phyloP scores from a whole-genome alignment of 345 rosid species.

The Corymbia maculata region DNA sequence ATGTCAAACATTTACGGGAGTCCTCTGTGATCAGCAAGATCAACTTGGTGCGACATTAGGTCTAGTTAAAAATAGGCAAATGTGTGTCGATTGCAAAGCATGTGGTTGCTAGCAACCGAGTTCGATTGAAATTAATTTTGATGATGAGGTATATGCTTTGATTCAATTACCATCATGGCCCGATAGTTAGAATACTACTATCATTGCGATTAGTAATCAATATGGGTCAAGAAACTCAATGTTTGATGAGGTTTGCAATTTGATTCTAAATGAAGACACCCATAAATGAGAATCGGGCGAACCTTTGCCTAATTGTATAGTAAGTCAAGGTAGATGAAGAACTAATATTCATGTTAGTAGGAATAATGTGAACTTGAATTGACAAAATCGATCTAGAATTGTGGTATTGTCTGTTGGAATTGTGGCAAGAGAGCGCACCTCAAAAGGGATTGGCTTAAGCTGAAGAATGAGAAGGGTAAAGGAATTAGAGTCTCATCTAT shows the following conservation, averaged over 20 bases:
- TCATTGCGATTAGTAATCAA: background rate
- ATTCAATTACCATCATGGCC: background rate
- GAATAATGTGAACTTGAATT: background rate
- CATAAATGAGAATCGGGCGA: too few relatives aligned
- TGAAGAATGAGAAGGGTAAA: background rate
- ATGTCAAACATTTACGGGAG: background rate
- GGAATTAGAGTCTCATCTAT: background rate
- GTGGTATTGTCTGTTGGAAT: background rate
- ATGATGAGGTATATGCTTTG: accelerated
- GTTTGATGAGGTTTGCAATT: background rate
- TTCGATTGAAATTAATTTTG: background rate
- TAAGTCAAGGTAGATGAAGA: background rate
- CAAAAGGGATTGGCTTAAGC: accelerated
- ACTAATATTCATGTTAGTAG: accelerated
- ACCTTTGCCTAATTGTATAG: background rate
- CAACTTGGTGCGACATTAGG: background rate
- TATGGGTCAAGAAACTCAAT: background rate
- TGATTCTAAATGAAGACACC: background rate
- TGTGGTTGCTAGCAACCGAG: background rate
- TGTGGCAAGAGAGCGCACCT: background rate
- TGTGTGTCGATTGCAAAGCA: background rate
- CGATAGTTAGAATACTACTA: background rate
- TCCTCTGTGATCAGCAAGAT: accelerated
- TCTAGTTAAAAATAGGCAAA: background rate
- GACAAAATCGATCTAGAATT: background rate